A percentile compares a stretch with the other conserved stretches of the same genome.
phyloP scores from a whole-genome alignment of 257 asterid genomes.

The Scutellaria baicalensis region DNA sequence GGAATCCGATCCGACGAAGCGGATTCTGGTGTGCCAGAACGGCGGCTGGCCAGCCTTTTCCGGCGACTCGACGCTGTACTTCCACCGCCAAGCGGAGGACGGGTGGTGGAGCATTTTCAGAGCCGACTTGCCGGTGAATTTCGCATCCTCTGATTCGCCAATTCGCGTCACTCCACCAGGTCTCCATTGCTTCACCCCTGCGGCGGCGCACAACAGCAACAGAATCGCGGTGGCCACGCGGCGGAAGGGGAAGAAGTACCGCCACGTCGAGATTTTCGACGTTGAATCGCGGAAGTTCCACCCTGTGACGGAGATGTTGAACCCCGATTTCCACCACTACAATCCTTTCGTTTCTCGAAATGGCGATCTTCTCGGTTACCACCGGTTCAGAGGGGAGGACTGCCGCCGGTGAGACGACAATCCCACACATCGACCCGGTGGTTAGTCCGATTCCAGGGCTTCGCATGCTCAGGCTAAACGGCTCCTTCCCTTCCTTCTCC shows the following conservation, averaged over 20 bases:
- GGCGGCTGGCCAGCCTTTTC: slow-evolving; percentile 88
- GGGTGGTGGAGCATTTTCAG: slow-evolving; percentile 92
- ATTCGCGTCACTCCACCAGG: slow-evolving; percentile 72
- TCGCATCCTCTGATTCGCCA: slow-evolving; percentile 23
- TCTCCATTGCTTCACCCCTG: slow-evolving; percentile 73
- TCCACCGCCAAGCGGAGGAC: slow-evolving; percentile 67
- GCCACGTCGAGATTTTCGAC: slow-evolving; percentile 73
- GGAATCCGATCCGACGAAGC: slow-evolving; percentile 36
- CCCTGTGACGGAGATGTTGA: slow-evolving; percentile 47
- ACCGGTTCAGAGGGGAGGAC: slow-evolving; percentile 62
- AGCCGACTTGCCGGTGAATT: slow-evolving; percentile 30
- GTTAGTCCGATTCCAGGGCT: slow-evolving; percentile 40
- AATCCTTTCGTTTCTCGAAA: slow-evolving; percentile 63
- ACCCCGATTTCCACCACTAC: slow-evolving; percentile 71
- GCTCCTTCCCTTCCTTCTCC: slow-evolving; percentile 65
- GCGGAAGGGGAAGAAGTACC: slow-evolving; percentile 46
- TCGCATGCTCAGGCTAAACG: slow-evolving; percentile 53
- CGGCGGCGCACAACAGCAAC: slow-evolving; percentile 32
- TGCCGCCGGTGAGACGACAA: slow-evolving; percentile 21
- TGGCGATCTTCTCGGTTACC: slow-evolving; percentile 46
- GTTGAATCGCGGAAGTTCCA: slow-evolving; percentile 30
- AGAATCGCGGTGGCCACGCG: slow-evolving; percentile 64
- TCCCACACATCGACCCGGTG: slow-evolving; percentile 53
- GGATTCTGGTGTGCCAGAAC: slow-evolving; percentile 36
- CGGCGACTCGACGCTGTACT: slow-evolving; percentile 55